A percentile compares a stretch with the other conserved stretches of the same genome.
Evolutionary conservation across 73 alveolate species (phyloP).

Genomic region (Paramecium bursaria): DNA sequence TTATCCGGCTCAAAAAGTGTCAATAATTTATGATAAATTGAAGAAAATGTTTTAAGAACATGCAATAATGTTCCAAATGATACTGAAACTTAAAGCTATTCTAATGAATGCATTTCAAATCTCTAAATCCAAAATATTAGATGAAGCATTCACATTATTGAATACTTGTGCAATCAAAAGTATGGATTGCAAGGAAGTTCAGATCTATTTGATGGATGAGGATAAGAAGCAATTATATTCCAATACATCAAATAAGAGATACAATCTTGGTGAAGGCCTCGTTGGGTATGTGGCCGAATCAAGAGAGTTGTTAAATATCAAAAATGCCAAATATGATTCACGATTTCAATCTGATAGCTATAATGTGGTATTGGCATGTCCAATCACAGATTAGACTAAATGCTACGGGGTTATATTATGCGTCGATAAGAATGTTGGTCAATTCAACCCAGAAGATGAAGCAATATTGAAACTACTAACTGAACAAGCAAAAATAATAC

Average conservation of each 20-base stretch:
- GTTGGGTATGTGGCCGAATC: conserved; percentile 42
- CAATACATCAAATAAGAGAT: conserved; percentile 17
- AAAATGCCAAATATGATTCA: conserved; percentile 48
- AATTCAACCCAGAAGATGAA: conserved; percentile 46
- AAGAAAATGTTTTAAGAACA: conserved; percentile 29
- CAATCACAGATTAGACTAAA: conserved; percentile 30
- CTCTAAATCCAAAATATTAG: conserved; percentile 7
- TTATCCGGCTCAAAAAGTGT: conserved; percentile 55
- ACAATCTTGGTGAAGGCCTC: conserved; percentile 45
- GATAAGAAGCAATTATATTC: conserved; percentile 51
- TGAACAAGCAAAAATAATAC: conserved; percentile 34
- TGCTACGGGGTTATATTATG: conserved; percentile 50
- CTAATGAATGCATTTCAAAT: conserved; percentile 5
- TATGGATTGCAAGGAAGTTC: conserved; percentile 40
- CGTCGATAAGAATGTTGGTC: not conserved
- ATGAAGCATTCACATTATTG: conserved; percentile 32
- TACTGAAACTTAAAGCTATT: conserved; percentile 15
- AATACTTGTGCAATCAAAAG: not conserved
- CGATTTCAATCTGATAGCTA: conserved; percentile 22
- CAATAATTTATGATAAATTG: conserved; percentile 46
- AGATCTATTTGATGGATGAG: conserved; percentile 33
- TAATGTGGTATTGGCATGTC: conserved; percentile 40
- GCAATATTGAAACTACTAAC: conserved; percentile 3
- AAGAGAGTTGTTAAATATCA: not conserved
- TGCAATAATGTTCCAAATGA: conserved; percentile 18